Evolutionary conservation across 306 rosid species (phyloP), one percentile per base, ranked within the genome.

Genomic region (Trifolium repens): DNA sequence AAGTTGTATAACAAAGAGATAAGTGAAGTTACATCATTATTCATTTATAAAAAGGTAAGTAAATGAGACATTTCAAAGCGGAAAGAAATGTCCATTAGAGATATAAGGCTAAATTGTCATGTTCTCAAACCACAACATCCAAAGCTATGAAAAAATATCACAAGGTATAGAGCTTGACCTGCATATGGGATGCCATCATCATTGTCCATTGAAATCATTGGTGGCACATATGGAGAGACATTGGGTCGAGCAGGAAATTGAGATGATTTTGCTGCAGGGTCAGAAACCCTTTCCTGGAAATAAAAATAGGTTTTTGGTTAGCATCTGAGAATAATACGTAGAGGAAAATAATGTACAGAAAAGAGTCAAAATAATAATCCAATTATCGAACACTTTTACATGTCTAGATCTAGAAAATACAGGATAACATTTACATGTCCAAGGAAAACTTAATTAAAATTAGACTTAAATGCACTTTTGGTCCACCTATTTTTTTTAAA

Each of bases 101-200:
- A 69, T 4, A 64, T 58, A 72, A 79, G 69, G 63, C 42, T 61
- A 16, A 54, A 50, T 13, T 69, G 30, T n/a, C 59, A 54, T 71
- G 69, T 15, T 44, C 7, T 11, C 47, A 63, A 73, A 68, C 55
- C 73, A 71, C 68, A 70, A 66, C 68, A 65, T 76, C 67, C 62
- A 62, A 54, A 75, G 76, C 69, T 47, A 42, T n/a, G 73, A 4
- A 44, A 70, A 44, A 30, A 72, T 24, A 40, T 69, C 73, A 46
- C 15, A 16, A 77, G 69, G 30, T 54, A 50, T 46, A 71, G 9
- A 67, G 63, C 44, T 81, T 50, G 61, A 92, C 97, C 97, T 90
- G 90, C 80, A 86, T 46, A 89, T 32, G 98, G 82, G 80, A 94
- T 85, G 74, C 96, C 98, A 81, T 94, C 98, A 80, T 94, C 98